Conservation (phyloP, 805 yeast genomes). For the Brettanomyces nanus region DNA sequence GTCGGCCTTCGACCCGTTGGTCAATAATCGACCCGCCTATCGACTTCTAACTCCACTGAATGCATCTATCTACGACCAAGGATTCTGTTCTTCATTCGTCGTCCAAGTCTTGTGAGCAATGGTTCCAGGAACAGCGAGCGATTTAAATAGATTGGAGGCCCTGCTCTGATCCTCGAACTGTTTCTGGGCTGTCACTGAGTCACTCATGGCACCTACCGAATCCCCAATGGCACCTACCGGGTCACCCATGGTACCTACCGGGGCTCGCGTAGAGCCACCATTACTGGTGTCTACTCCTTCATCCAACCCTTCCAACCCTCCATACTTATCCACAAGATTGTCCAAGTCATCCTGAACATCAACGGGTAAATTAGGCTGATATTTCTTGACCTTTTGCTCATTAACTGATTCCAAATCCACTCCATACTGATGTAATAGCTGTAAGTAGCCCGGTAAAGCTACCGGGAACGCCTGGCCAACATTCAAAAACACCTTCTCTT, state of each 20-base stretch:
- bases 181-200: slow-evolving; percentile 10
- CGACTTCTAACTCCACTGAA: too few species aligned
- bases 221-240: background rate
- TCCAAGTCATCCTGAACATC: slow-evolving; percentile 66
- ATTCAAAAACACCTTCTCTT: slow-evolving; percentile 37
- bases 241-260: slow-evolving; percentile 1
- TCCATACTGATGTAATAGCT: slow-evolving; percentile 69
- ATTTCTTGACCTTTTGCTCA: slow-evolving; percentile 42
- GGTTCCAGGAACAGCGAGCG: slow-evolving; percentile 39
- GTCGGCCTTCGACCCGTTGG: too few species aligned
- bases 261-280: background rate
- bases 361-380: slow-evolving; percentile 67
- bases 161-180: slow-evolving; percentile 9
- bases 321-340: slow-evolving; percentile 43
- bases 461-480: slow-evolving; percentile 46
- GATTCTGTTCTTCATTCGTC: slow-evolving; percentile 48
- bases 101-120: slow-evolving; percentile 48
- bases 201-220: slow-evolving; percentile 10
- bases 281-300: slow-evolving; percentile 10
- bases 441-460: slow-evolving; percentile 64
- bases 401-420: slow-evolving; percentile 61
- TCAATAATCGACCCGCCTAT: too few species aligned
- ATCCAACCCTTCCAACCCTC: too few species aligned
- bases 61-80: slow-evolving; percentile 57
- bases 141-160: slow-evolving; percentile 35